Evolutionary conservation across 305 asterid genomes (phyloP).

Genomic region (Fraxinus paxiana): DNA sequence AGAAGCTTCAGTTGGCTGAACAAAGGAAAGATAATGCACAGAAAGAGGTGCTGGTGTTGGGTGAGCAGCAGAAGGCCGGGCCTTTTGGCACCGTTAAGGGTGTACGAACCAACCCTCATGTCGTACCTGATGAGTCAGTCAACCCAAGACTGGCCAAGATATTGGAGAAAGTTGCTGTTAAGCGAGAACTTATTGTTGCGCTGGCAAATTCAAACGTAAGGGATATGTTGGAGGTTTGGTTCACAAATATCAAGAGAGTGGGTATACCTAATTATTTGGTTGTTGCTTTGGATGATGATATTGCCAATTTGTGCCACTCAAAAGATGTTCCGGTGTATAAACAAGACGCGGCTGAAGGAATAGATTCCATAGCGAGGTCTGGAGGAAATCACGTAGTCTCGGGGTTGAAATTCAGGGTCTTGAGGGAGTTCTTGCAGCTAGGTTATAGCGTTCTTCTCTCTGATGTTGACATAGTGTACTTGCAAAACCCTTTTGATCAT

Average conservation of each 20-base stretch:
- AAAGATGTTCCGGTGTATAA: constrained; percentile 43
- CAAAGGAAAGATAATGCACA: constrained; percentile 39
- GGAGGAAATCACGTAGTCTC: constrained; percentile 62
- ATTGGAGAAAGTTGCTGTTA: constrained; percentile 38
- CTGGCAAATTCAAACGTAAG: constrained; percentile 49
- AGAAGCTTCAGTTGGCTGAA: constrained; percentile 42
- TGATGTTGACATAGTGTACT: constrained; percentile 52
- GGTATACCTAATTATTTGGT: constrained; percentile 50
- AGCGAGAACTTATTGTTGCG: constrained; percentile 47
- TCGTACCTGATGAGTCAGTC: constrained; percentile 37
- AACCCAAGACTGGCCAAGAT: constrained; percentile 50
- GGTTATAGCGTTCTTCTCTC: constrained; percentile 59
- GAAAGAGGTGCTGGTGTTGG: constrained; percentile 37
- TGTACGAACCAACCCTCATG: constrained; percentile 36
- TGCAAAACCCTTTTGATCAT: constrained; percentile 49
- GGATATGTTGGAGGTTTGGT: constrained; percentile 47
- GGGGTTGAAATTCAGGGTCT: constrained; percentile 44
- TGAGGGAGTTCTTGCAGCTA: constrained; percentile 57
- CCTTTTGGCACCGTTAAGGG: constrained; percentile 50
- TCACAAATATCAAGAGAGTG: constrained; percentile 40
- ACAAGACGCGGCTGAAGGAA: constrained; percentile 30
- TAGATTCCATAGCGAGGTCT: constrained; percentile 34
- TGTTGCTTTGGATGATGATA: constrained; percentile 49
- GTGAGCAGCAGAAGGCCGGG: constrained; percentile 35
- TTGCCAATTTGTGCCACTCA: constrained; percentile 33